A percentile compares a stretch with the other conserved stretches of the same genome.
Conservation (phyloP, 2,329 filamentous ascomycete species). For the Alternaria gansuensis region DNA sequence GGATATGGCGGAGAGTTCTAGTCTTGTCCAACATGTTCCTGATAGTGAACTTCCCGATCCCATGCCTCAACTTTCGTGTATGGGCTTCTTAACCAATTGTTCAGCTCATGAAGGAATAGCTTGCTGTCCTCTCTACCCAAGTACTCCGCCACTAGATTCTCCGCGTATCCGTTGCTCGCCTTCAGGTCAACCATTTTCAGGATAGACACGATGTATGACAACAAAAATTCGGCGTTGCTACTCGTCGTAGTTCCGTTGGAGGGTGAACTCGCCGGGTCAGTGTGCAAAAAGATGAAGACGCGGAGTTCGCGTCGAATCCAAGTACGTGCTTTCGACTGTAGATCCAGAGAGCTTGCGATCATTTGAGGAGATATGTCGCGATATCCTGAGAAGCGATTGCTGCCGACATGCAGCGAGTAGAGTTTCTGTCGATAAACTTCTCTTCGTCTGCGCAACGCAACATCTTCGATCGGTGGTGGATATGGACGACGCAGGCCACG, state of each 20-base stretch:
- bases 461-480: slow-evolving; percentile 47
- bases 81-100: slow-evolving; percentile 83
- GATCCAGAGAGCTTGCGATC: slow-evolving; percentile 70
- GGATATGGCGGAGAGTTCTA: slow-evolving; percentile 1
- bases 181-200: slow-evolving; percentile 84
- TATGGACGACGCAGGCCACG: slow-evolving; percentile 30
- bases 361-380: slow-evolving; percentile 73
- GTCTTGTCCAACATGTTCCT: slow-evolving; percentile 18
- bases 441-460: slow-evolving; percentile 68
- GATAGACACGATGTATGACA: slow-evolving; percentile 86
- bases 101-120: slow-evolving; percentile 85
- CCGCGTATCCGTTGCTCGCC: slow-evolving; percentile 78
- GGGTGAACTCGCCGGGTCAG: slow-evolving; percentile 37
- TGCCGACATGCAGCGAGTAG: slow-evolving; percentile 83
- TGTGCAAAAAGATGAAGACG: slow-evolving; percentile 78
- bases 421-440: slow-evolving; percentile 75
- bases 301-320: slow-evolving; percentile 86
- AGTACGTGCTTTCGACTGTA: slow-evolving; percentile 78
- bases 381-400: slow-evolving; percentile 80
- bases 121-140: slow-evolving; percentile 76
- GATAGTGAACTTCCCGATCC: slow-evolving; percentile 82
- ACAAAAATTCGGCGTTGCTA: slow-evolving; percentile 81
- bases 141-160: slow-evolving; percentile 80
- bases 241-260: slow-evolving; percentile 49
- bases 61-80: slow-evolving; percentile 76